Evolutionary conservation across 1,139 yeast genomes (phyloP).

Genomic region (Pneumocystis carinii): DNA sequence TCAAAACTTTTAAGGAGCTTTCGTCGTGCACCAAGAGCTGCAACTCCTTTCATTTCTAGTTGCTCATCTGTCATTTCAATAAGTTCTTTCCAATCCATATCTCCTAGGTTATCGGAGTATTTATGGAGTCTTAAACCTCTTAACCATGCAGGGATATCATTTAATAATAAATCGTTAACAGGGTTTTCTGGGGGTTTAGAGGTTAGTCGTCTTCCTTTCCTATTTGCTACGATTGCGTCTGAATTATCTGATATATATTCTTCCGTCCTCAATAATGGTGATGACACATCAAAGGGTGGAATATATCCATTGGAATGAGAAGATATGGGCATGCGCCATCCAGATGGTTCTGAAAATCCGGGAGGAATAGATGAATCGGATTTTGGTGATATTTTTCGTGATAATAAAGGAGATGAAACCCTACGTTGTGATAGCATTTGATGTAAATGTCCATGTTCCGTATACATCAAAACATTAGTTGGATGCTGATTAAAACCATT

Average conservation of each 20-base stretch:
- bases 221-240: background rate
- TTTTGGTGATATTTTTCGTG: background rate
- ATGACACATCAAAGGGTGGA: conserved; percentile 2
- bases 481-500: conserved; percentile 2
- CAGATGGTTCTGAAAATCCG: background rate
- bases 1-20: conserved; percentile 47
- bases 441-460: conserved; percentile 12
- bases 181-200: conserved; percentile 11
- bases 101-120: conserved; percentile 71
- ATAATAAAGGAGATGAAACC: conserved; percentile 3
- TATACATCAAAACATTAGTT: conserved; percentile 11
- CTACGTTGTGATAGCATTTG: conserved; percentile 7
- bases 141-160: conserved; percentile 85
- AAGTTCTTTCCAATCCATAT: conserved; percentile 64
- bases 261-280: conserved; percentile 6
- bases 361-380: background rate
- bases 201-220: conserved; percentile 2
- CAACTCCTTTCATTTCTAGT: conserved; percentile 67
- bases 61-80: conserved; percentile 54
- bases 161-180: conserved; percentile 33
- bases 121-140: conserved; percentile 79
- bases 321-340: background rate
- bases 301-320: conserved; percentile 2
- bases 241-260: conserved; percentile 5
- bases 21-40: conserved; percentile 88